A percentile compares a stretch with the other conserved stretches of the same genome.
Evolutionary conservation across 257 asterid genomes (phyloP).

Genomic region (Phtheirospermum japonicum): DNA sequence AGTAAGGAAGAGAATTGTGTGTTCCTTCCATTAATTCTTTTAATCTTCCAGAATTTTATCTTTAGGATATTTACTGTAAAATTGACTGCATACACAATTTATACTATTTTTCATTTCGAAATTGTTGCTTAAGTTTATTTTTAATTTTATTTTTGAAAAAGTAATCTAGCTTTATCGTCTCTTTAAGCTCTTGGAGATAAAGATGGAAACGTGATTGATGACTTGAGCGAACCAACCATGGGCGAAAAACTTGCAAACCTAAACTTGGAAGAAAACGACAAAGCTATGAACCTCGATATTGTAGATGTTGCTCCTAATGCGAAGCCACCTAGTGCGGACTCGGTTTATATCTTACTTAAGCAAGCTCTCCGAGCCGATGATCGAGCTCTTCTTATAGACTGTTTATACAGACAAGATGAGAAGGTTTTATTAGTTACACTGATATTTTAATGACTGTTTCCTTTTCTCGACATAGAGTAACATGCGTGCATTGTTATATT

Average conservation of each 20-base stretch:
- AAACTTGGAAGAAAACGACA: constrained; percentile 41
- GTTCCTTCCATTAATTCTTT: background rate
- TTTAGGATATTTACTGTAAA: background rate
- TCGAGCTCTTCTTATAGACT: constrained; percentile 71
- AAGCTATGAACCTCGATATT: constrained; percentile 33
- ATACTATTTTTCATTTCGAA: background rate
- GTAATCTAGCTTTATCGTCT: background rate
- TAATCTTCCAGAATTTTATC: background rate
- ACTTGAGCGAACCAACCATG: constrained; percentile 81
- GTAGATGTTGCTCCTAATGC: constrained; percentile 29
- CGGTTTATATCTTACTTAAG: constrained; percentile 76
- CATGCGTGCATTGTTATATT: constrained; percentile 17
- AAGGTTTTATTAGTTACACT: constrained; percentile 50
- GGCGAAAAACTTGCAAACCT: constrained; percentile 84
- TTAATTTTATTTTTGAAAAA: background rate
- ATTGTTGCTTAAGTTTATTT: background rate
- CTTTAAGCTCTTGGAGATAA: background rate
- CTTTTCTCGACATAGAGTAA: constrained; percentile 20
- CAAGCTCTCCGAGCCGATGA: constrained; percentile 91
- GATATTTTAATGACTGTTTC: constrained; percentile 3
- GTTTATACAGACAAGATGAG: constrained; percentile 82
- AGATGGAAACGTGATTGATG: constrained; percentile 43
- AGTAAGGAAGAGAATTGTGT: background rate
- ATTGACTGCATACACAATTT: background rate
- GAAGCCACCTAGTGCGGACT: constrained; percentile 92